phyloP scores from a whole-genome alignment of 2,329 filamentous ascomycete species.

The Colletotrichum salicis region DNA sequence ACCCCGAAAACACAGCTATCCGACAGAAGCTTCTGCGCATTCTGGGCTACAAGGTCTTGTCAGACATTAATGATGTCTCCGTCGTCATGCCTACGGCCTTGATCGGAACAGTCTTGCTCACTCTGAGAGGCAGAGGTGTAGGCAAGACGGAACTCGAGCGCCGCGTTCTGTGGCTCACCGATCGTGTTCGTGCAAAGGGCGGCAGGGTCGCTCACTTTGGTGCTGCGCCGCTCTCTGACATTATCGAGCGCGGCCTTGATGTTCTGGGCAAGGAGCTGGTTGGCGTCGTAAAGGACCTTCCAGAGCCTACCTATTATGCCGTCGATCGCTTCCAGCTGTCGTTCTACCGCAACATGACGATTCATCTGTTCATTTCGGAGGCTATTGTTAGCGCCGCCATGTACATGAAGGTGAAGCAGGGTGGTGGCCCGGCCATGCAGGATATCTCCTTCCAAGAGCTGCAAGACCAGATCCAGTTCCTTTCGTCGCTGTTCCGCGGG shows the following conservation, averaged over 20 bases:
- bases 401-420: slow-evolving; percentile 90
- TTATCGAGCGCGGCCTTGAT: slow-evolving; percentile 89
- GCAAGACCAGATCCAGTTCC: slow-evolving; percentile 82
- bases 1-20: slow-evolving; percentile 62
- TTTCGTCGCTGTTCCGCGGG: slow-evolving; percentile 92
- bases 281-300: slow-evolving; percentile 79
- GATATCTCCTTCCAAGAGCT: slow-evolving; percentile 81
- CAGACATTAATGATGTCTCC: slow-evolving; percentile 94
- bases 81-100: slow-evolving; percentile 98
- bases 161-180: slow-evolving; percentile 89
- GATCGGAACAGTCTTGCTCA: slow-evolving; percentile 92
- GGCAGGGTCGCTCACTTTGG: slow-evolving; percentile 95
- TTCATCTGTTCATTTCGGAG: slow-evolving; percentile 95
- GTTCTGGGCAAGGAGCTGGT: slow-evolving; percentile 92
- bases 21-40: slow-evolving; percentile 82
- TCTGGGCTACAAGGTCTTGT: slow-evolving; percentile 89
- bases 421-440: slow-evolving; percentile 85
- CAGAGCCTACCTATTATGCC: slow-evolving; percentile 92
- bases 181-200: slow-evolving; percentile 83
- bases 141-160: slow-evolving; percentile 87
- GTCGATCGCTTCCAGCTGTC: slow-evolving; percentile 97
- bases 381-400: slow-evolving; percentile 89
- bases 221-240: slow-evolving; percentile 78
- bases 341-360: slow-evolving; percentile 99
- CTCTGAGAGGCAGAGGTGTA: slow-evolving; percentile 89